Base-by-base conservation (phyloP, 1,284 basidiomycete species). In the Puccinia brachypodii region DNA sequence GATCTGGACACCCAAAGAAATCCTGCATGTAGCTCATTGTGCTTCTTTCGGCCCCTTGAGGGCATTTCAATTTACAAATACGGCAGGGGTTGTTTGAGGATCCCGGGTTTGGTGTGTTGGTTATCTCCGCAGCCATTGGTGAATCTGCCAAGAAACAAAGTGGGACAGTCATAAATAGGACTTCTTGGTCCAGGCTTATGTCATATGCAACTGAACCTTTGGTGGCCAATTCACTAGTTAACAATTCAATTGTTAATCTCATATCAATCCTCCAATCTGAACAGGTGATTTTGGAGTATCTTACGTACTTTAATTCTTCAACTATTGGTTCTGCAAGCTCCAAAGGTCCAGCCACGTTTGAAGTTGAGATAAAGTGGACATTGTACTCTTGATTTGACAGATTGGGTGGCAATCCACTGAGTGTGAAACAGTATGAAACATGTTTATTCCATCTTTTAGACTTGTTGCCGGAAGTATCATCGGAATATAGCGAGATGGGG, bases 301-400 rank as follows among this genome's bases (percentile, higher is more conserved):
- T 53, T 11, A 22, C 50, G 7, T 53, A 53, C 50, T 53, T 53
- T 22, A 53, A 11, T 53, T 53, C 50, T 53, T 53, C 9, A n/a
- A 74, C 72, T n/a, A 74, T 42, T 22, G 40, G 72, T 22, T 31
- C 16, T 1, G 50, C 72, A 53, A 58, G 38, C 56, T 74, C 72
- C n/a, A 74, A 74, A 14, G 47, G 47, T 3, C 50, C 72, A 25
- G 47, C 72, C 8, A 28, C n/a, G 50, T 74, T 74, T 1, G 72
- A 74, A 3, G 72, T 74, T 40, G 72, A 38, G 16, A 74, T 36
- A 31, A 74, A 74, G 72, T 74, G 72, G 38, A 44, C 53, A n/a
- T 74, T 58, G 31, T 74, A 74, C 25, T 74, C 72, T 53, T 73
- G 71, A 25, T 73, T 73, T 0, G 44, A 36, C 9, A 53, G 50